These are phyloP conservation scores for Trichoderma endophyticum DNA, from an alignment of 2,329 filamentous ascomycete species.

Conservation along the genomic window DNA sequence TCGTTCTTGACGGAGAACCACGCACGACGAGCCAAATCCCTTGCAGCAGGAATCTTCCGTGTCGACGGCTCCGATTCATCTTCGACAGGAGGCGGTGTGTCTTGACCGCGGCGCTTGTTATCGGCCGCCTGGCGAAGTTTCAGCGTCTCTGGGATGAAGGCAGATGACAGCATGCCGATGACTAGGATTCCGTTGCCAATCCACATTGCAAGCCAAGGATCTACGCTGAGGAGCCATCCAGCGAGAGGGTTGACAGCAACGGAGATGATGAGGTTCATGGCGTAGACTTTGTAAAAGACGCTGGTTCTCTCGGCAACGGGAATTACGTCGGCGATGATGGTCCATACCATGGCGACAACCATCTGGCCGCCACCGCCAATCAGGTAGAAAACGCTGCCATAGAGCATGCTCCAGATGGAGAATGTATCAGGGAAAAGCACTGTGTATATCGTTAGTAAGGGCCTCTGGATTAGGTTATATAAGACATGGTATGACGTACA, in stretches of 20 bases:
- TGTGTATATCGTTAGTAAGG: slow-evolving; percentile 19
- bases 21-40: slow-evolving; percentile 22
- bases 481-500: slow-evolving; percentile 25
- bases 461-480: not conserved
- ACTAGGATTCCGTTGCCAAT: slow-evolving; percentile 32
- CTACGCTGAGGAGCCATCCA: slow-evolving; percentile 38
- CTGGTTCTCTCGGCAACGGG: slow-evolving; percentile 38
- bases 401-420: slow-evolving; percentile 40
- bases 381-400: slow-evolving; percentile 34
- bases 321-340: slow-evolving; percentile 43
- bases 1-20: slow-evolving; percentile 31
- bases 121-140: slow-evolving; percentile 32
- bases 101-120: slow-evolving; percentile 19
- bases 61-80: not conserved
- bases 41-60: slow-evolving; percentile 13
- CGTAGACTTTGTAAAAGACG: slow-evolving; percentile 40
- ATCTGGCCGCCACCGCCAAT: slow-evolving; percentile 42
- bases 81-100: not conserved
- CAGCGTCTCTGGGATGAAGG: slow-evolving; percentile 44
- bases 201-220: slow-evolving; percentile 41
- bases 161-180: slow-evolving; percentile 29
- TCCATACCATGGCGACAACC: slow-evolving; percentile 44
- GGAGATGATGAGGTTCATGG: slow-evolving; percentile 37
- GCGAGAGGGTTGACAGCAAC: slow-evolving; percentile 40
- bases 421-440: slow-evolving; percentile 38